These are phyloP conservation scores for Saccharomycopsis vini DNA, from an alignment of 805 yeast genomes.

Conservation along the genomic window DNA sequence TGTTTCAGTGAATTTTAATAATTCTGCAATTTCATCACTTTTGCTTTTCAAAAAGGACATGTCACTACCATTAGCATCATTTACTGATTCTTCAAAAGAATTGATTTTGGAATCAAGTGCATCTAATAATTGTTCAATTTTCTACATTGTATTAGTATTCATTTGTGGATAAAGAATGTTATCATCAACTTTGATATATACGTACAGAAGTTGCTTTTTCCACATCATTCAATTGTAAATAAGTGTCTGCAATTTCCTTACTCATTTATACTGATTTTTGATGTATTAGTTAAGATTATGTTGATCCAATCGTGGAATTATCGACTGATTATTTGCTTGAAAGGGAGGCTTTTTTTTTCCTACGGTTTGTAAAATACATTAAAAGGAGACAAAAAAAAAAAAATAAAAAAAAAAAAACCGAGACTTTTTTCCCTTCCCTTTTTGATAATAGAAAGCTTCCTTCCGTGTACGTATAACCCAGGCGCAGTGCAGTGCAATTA, in stretches of 20 bases:
- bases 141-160: background rate
- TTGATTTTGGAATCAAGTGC: conserved; percentile 6
- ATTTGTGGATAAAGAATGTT: background rate
- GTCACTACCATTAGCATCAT: too few relatives aligned
- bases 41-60: too few relatives aligned
- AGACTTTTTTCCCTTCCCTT: too few relatives aligned
- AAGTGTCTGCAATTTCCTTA: conserved; percentile 43
- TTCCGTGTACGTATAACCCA: too few relatives aligned
- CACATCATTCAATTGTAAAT: conserved; percentile 55
- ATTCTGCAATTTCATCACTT: background rate
- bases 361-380: background rate
- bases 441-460: too few relatives aligned
- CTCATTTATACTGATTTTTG: conserved; percentile 3
- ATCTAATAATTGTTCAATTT: conserved; percentile 8
- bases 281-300: too few relatives aligned
- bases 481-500: too few relatives aligned
- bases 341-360: too few relatives aligned
- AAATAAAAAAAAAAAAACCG: too few relatives aligned
- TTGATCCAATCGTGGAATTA: background rate
- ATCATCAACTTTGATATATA: background rate
- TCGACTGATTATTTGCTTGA: too few relatives aligned
- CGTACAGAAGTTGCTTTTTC: conserved; percentile 47
- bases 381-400: background rate
- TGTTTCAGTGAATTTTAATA: background rate
- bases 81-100: background rate